These are phyloP conservation scores for Candida nitratophila DNA, from an alignment of 805 yeast species.

Conservation along the genomic window DNA sequence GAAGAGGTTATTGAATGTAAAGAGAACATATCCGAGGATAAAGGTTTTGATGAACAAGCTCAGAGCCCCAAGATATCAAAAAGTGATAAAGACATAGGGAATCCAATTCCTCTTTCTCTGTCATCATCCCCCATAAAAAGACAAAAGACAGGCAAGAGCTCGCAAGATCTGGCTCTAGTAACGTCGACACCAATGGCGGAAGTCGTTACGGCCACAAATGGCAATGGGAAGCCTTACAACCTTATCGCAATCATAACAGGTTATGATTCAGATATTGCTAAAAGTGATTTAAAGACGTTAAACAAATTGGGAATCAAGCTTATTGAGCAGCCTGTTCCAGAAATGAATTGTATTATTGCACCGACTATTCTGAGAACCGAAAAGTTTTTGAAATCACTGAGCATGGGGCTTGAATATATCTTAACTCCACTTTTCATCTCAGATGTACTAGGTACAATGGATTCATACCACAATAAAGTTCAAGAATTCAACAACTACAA, in stretches of 20 bases:
- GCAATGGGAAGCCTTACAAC: conserved; percentile 24
- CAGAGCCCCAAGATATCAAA: no score
- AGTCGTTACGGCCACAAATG: neutral
- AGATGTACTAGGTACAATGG: conserved; percentile 35
- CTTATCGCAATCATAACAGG: conserved; percentile 58
- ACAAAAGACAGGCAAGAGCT: conserved; percentile 10
- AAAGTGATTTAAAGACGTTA: conserved; percentile 36
- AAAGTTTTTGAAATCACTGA: conserved; percentile 69
- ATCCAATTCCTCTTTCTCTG: neutral
- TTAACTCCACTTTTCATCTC: conserved; percentile 49
- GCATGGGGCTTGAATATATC: conserved; percentile 45
- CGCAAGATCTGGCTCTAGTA: no score
- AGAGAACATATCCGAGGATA: neutral
- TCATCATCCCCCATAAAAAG: neutral
- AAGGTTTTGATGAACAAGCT: conserved; percentile 6
- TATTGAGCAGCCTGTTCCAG: conserved; percentile 31
- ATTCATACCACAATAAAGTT: conserved; percentile 14
- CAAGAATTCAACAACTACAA: conserved; percentile 18
- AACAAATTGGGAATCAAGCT: conserved; percentile 52
- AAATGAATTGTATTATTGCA: conserved; percentile 52
- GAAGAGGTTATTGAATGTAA: conserved; percentile 5
- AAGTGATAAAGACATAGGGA: neutral
- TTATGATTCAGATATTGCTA: conserved; percentile 42
- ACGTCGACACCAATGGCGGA: no score
- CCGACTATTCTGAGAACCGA: conserved; percentile 83